Evolutionary conservation across 1,139 yeast species (phyloP).

Genomic region (Maudiozyma humilis): DNA sequence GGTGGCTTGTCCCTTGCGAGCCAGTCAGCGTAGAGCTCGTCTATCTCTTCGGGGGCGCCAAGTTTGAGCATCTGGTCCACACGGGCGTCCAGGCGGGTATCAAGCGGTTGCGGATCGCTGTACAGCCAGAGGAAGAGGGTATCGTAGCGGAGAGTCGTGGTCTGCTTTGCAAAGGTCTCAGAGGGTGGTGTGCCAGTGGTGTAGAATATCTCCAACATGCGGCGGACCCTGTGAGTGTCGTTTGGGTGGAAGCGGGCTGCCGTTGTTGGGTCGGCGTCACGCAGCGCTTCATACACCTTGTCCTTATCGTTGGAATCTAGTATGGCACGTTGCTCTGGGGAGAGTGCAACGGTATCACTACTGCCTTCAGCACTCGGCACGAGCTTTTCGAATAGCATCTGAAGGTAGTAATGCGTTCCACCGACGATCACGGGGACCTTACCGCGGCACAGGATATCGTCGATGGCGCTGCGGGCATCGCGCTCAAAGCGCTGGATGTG

Average conservation of each 20-base stretch:
- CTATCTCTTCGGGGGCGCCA: slow-evolving; percentile 66
- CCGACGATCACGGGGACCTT: slow-evolving; percentile 78
- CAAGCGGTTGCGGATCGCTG: slow-evolving; percentile 54
- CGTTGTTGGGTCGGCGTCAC: slow-evolving; percentile 56
- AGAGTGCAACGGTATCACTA: not conserved
- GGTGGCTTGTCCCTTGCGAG: slow-evolving; percentile 21
- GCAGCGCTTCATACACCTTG: slow-evolving; percentile 41
- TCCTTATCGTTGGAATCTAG: slow-evolving; percentile 52
- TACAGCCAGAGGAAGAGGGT: slow-evolving; percentile 80
- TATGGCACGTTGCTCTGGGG: slow-evolving; percentile 34
- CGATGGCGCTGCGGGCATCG: slow-evolving; percentile 52
- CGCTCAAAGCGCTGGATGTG: slow-evolving; percentile 69
- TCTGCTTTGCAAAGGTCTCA: slow-evolving; percentile 58
- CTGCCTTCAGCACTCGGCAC: not conserved
- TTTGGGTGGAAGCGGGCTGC: slow-evolving; percentile 87
- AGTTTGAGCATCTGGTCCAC: slow-evolving; percentile 72
- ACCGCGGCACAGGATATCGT: slow-evolving; percentile 44
- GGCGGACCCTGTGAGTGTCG: slow-evolving; percentile 64
- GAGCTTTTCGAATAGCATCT: slow-evolving; percentile 49
- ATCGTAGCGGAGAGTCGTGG: slow-evolving; percentile 49
- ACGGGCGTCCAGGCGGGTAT: slow-evolving; percentile 58
- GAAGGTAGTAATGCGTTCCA: slow-evolving; percentile 91
- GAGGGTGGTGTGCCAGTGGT: slow-evolving; percentile 64
- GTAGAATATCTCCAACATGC: slow-evolving; percentile 76
- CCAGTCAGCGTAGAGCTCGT: slow-evolving; percentile 45